Evolutionary conservation across 2,329 filamentous ascomycete species (phyloP).

Genomic region (Ceratocystis variospora): DNA sequence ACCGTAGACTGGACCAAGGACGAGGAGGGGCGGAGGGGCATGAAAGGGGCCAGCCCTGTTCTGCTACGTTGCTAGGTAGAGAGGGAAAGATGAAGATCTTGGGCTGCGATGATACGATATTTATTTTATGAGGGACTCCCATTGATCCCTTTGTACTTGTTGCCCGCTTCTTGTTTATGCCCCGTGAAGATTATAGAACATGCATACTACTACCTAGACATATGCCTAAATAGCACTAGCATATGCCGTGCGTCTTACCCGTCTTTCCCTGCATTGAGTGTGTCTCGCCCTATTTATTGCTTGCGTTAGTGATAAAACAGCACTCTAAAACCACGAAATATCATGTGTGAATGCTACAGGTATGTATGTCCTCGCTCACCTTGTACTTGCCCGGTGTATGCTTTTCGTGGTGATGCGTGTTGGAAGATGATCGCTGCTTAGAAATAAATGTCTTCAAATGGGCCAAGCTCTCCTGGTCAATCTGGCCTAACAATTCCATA

Average conservation of each 20-base stretch:
- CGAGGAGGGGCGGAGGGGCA: no score
- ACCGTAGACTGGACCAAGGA: no score
- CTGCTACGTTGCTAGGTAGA: no score
- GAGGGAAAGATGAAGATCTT: no score
- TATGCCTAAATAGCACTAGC: slow-evolving; percentile 34
- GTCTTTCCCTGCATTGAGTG: slow-evolving; percentile 82
- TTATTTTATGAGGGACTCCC: no score
- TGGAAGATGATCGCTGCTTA: slow-evolving; percentile 37
- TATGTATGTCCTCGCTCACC: slow-evolving; percentile 27
- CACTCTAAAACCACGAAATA: neutral
- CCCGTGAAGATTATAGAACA: no score
- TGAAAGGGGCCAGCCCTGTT: no score
- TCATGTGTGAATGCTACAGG: neutral
- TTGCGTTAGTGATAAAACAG: neutral
- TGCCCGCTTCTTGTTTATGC: no score
- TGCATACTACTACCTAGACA: no score
- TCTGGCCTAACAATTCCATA: slow-evolving; percentile 52
- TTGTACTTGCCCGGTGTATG: slow-evolving; percentile 39
- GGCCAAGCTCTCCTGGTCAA: slow-evolving; percentile 59
- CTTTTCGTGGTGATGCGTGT: slow-evolving; percentile 38
- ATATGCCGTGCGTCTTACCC: slow-evolving; percentile 80
- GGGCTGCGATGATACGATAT: no score
- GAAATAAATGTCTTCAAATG: slow-evolving; percentile 54
- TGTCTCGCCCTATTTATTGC: slow-evolving; percentile 46
- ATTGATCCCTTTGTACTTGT: no score